A percentile compares a stretch with the other conserved stretches of the same genome.
Evolutionary conservation across 805 yeast genomes (phyloP).

Genomic region (Pichia occidentalis): DNA sequence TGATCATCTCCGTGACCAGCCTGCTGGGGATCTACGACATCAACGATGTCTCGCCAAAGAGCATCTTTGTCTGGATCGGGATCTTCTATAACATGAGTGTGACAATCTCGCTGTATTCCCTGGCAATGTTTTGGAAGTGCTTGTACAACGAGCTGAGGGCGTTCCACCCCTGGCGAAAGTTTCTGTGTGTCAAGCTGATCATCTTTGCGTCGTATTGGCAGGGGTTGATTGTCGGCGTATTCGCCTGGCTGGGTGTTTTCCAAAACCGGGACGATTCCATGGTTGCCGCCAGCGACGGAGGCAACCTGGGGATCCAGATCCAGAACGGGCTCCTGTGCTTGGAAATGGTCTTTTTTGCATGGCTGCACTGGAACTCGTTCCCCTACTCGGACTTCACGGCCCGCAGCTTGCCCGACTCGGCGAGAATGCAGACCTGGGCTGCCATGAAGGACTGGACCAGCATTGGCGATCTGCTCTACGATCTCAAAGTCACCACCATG

Average conservation of each 20-base stretch:
- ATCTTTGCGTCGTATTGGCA: slow-evolving; percentile 99
- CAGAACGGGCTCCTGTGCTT: slow-evolving; percentile 76
- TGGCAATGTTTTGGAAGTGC: slow-evolving; percentile 91
- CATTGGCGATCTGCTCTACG: slow-evolving; percentile 68
- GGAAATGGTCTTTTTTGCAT: slow-evolving; percentile 79
- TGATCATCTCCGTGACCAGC: slow-evolving; percentile 43
- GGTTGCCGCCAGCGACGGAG: slow-evolving; percentile 27
- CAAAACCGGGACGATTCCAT: slow-evolving; percentile 27
- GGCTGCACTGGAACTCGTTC: slow-evolving; percentile 85
- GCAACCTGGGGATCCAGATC: slow-evolving; percentile 43
- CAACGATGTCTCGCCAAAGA: slow-evolving; percentile 39
- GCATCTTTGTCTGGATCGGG: slow-evolving; percentile 58
- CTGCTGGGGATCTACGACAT: slow-evolving; percentile 44
- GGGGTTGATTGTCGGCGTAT: slow-evolving; percentile 52
- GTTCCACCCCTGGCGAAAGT: slow-evolving; percentile 87
- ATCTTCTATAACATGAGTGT: slow-evolving; percentile 74
- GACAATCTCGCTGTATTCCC: slow-evolving; percentile 70
- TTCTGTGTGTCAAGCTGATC: slow-evolving; percentile 84
- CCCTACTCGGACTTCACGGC: slow-evolving; percentile 66
- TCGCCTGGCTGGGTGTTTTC: slow-evolving; percentile 43
- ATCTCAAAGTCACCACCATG: slow-evolving; percentile 60
- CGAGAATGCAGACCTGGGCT: slow-evolving; percentile 48
- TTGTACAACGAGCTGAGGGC: slow-evolving; percentile 69
- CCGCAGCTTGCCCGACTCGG: slow-evolving; percentile 57
- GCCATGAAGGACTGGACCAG: slow-evolving; percentile 79